Evolutionary conservation across 2,329 filamentous ascomycete species (phyloP), one percentile per base, ranked within the genome.

Genomic region (Periconia sp.): DNA sequence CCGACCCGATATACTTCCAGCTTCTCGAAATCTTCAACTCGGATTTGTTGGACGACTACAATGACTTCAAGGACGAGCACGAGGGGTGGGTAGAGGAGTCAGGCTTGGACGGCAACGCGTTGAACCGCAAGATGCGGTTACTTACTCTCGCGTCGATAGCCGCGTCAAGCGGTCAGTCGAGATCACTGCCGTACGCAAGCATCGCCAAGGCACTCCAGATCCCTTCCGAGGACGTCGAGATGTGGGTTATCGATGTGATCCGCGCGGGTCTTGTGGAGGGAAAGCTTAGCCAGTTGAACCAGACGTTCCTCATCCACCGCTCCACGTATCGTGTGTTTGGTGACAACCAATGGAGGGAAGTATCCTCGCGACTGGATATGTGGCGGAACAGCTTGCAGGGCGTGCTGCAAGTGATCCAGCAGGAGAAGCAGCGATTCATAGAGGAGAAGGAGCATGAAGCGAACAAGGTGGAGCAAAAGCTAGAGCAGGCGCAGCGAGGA

Each of bases 231-330:
- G 91, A 97, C 59, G 91, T 97, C 41, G 94, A 99, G 82, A 89
- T 93, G 83, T 99, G 94, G 94, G 91, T 95, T 63, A 99, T 99
- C 69, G 94, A 99, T 74, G 92, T 95, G 64, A 97, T 99, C 77
- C 91, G 94, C 63, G 91, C 92, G 45, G 92, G 92, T 33, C 86
- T 99, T 37, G 91, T 99, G 49, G 94, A 99, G 81, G 94, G 94
- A 73, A 96, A 96, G 79, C 86, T 99, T 64, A 94, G 90, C 54
- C 94, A 99, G 80, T 84, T 93, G 73, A 92, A 91, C 74, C 85
- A 91, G 73, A 90, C 93, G 59, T 97, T 99, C 83, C 83, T 97
- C 50, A 91, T 99, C 58, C 94, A 99, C 82, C 87, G 94, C 73
- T 91, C 91, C 67, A 96, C 92, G 56, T 97, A 97, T 83, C 88